Base-by-base conservation (phyloP, 306 rosid genomes). In the Amphicarpaea edgeworthii region DNA sequence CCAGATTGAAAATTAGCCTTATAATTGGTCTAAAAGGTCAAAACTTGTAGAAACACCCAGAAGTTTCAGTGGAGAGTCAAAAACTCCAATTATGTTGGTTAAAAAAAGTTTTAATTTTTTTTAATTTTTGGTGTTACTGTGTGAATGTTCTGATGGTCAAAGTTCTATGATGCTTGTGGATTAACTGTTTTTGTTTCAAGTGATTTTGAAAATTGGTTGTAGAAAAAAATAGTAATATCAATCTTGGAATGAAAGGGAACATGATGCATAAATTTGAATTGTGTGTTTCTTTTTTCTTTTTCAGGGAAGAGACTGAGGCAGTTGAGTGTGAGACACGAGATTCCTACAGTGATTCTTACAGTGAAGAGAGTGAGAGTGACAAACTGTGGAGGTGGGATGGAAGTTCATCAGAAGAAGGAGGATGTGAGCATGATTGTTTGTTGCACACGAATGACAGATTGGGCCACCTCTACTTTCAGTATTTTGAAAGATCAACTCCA, bases 361-460 rank as follows among this genome's bases (percentile, higher is more conserved):
- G 99, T 43, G 96, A 89, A 1, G 97, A 92, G 66, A 89, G 99
- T 42, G 97, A 90, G 61, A 81, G 85, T 65, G 98, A 93, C 49
- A 93, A 92, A 80, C n/a, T 42, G 65, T 92, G 97, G 90, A 87
- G 93, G 68, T 93, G 90, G 84, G 98, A 93, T 72, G 98, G 90
- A 40, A 83, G 69, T 21, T 90, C 98, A 2, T 92, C 97, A 3
- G 94, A 90, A 38, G 98, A 90, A 8, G 96, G 93, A 66, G 96
- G 90, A 38, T 83, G 71, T 45, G 98, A 93, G 73, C 96, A 86
- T 38, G 93, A 90, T 21, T 75, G 34, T 17, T 53, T 70, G 3
- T 80, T 75, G 71, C 91, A 84, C 28, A 53, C 65, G 42, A 90
- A 86, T 71, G 90, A 89, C 37, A 77, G 96, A 68, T 83, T 90